Evolutionary conservation across 2,329 filamentous ascomycete genomes (phyloP).

Genomic region (Colletotrichum incanum): DNA sequence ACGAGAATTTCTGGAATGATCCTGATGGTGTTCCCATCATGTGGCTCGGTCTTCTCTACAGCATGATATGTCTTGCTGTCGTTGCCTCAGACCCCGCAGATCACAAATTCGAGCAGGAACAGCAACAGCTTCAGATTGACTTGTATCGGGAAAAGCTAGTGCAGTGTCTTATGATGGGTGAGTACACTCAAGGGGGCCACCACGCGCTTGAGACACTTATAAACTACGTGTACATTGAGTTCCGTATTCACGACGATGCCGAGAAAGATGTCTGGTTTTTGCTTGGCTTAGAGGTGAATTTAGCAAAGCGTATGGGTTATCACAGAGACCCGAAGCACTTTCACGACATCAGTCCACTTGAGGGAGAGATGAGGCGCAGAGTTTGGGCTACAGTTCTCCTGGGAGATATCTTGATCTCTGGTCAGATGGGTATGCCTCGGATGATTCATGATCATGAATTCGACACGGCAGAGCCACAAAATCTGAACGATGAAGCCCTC

Average conservation of each 20-base stretch:
- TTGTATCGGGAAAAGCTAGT: slow-evolving; percentile 47
- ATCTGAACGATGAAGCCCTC: slow-evolving; percentile 62
- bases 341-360: slow-evolving; percentile 55
- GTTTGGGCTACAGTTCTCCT: slow-evolving; percentile 59
- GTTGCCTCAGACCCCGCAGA: slow-evolving; percentile 46
- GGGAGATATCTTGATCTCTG: slow-evolving; percentile 59
- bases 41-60: slow-evolving; percentile 52
- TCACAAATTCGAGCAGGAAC: slow-evolving; percentile 43
- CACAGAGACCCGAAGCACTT: slow-evolving; percentile 63
- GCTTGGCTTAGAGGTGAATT: slow-evolving; percentile 52
- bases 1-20: slow-evolving; percentile 51
- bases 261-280: slow-evolving; percentile 48
- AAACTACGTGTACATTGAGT: slow-evolving; percentile 39
- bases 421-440: slow-evolving; percentile 62
- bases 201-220: slow-evolving; percentile 34
- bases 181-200: slow-evolving; percentile 49
- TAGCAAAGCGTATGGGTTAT: slow-evolving; percentile 59
- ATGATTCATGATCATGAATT: slow-evolving; percentile 57
- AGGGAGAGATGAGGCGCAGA: slow-evolving; percentile 62
- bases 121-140: slow-evolving; percentile 43
- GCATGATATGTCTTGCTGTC: slow-evolving; percentile 50
- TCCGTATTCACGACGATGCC: slow-evolving; percentile 18
- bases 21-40: slow-evolving; percentile 44
- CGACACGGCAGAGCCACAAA: slow-evolving; percentile 60
- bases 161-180: slow-evolving; percentile 51